Conservation (phyloP, 2,329 filamentous ascomycete genomes). For the Ophiocordyceps australis region DNA sequence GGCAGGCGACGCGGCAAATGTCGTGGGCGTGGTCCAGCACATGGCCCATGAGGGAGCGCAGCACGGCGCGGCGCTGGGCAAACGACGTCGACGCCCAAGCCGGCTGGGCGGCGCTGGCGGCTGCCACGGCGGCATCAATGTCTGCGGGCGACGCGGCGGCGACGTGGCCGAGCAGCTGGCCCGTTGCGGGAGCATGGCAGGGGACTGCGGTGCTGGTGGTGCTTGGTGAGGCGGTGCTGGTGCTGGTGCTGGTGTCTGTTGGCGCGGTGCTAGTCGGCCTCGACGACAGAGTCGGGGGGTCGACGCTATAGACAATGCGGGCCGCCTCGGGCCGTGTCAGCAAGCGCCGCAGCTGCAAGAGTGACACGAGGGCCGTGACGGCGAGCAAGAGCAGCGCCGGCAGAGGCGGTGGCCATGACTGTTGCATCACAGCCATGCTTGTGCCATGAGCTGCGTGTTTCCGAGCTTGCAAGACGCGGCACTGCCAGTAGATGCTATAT, state of each 20-base stretch:
- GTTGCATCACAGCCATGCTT: not conserved
- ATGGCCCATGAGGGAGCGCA: conserved; percentile 65
- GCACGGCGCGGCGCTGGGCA: conserved; percentile 55
- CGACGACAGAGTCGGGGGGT: conserved; percentile 41
- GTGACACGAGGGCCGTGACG: conserved; percentile 10
- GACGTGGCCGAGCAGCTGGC: conserved; percentile 60
- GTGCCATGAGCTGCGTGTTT: too few species aligned
- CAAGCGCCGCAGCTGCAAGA: conserved; percentile 11
- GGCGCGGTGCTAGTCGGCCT: conserved; percentile 33
- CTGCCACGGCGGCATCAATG: conserved; percentile 62
- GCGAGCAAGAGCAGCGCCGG: conserved; percentile 2
- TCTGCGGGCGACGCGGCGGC: conserved; percentile 59
- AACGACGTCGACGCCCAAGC: conserved; percentile 69
- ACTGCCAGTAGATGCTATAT: too few species aligned
- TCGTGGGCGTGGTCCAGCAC: conserved; percentile 78
- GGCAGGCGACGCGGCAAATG: conserved; percentile 69
- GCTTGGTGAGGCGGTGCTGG: conserved; percentile 34
- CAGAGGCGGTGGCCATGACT: not conserved
- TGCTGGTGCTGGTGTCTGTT: conserved; percentile 44
- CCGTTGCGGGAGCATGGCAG: conserved; percentile 82
- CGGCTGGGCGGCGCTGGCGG: conserved; percentile 55
- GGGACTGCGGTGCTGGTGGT: conserved; percentile 53
- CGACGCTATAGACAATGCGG: conserved; percentile 40
- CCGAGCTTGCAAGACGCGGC: too few species aligned
- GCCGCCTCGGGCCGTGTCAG: conserved; percentile 13